Percentiles rank a stretch among this genome's conserved stretches.
phyloP scores from a whole-genome alignment of 345 rosid species.

The Eucalyptus regnans region DNA sequence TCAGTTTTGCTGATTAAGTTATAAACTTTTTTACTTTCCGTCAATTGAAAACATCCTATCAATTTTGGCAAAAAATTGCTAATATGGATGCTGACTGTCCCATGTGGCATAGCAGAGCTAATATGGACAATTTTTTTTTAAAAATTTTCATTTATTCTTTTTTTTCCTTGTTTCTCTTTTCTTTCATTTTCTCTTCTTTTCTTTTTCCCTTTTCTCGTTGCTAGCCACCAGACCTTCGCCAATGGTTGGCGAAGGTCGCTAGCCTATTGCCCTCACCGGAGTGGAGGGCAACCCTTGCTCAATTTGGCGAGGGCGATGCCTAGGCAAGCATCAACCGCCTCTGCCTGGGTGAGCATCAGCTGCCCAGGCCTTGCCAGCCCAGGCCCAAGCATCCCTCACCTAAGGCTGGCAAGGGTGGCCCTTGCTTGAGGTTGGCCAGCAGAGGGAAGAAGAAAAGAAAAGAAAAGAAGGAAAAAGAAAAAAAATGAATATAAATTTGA shows the following conservation, averaged over 20 bases:
- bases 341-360: rapidly evolving
- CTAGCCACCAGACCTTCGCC: background rate
- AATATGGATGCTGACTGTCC: rapidly evolving
- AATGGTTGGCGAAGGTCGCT: no score
- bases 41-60: no score
- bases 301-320: rapidly evolving
- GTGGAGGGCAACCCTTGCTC: background rate
- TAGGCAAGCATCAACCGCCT: rapidly evolving
- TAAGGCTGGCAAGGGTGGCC: background rate
- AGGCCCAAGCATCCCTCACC: background rate
- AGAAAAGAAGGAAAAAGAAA: background rate
- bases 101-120: background rate
- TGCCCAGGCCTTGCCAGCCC: rapidly evolving
- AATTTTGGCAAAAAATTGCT: no score
- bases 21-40: no score
- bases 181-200: background rate
- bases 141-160: no score
- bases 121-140: no score
- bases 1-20: no score
- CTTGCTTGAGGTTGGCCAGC: rapidly evolving
- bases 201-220: rapidly evolving
- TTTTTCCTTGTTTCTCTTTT: rapidly evolving
- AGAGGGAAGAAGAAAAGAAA: background rate
- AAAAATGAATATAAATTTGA: background rate
- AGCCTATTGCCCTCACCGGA: rapidly evolving